Base-by-base conservation (phyloP, 768 basidiomycete genomes). In the Xanthoconium stramineum region DNA sequence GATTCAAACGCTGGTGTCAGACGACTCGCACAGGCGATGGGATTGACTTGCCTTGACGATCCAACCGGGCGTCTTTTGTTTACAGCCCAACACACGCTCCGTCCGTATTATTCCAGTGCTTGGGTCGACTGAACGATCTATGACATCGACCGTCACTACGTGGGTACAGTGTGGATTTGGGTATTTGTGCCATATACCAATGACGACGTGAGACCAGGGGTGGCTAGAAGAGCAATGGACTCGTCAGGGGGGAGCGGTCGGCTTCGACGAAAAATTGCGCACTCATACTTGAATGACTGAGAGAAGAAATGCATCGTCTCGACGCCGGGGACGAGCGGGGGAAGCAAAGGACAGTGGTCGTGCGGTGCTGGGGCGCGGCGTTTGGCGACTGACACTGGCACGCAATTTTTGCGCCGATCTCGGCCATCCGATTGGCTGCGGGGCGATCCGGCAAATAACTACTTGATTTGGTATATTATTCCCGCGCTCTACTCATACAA, bases 141-240 rank as follows among this genome's bases (percentile, higher is more conserved):
- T 58, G 30, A 94, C 92, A 72, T 94, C 91, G 67, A 94, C 82
- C 61, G 88, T 89, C 62, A 92, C 78, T 62, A 94, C 92, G 70
- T 94, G 92, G 24, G 88, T 82, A 74, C 91, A 93, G 66, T 89
- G 89, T 51, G 93, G 88, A 71, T 96, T 96, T 50, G 94, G 94
- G 73, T 97, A 97, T 80, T 97, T 97, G 62, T 88, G 86, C 89
- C 92, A 94, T 81, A 96, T 90, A 61, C 90, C 91, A 67, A 89
- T 87, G 59, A 94, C 85, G 62, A 95, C 92, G 76, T 93, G 91
- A 57, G 86, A 80, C 88, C 94, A 95, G 40, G 92, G 81, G 68
- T 94, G 91, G 59, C 94, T 97, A 44, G 13, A 53, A 45, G 52
- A 55, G 56, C 55, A 40, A 59, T 61, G 43, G 24, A 24, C 20